These are phyloP conservation scores for Petrea volubilis DNA, from an alignment of 257 asterid genomes.

Conservation along the genomic window DNA sequence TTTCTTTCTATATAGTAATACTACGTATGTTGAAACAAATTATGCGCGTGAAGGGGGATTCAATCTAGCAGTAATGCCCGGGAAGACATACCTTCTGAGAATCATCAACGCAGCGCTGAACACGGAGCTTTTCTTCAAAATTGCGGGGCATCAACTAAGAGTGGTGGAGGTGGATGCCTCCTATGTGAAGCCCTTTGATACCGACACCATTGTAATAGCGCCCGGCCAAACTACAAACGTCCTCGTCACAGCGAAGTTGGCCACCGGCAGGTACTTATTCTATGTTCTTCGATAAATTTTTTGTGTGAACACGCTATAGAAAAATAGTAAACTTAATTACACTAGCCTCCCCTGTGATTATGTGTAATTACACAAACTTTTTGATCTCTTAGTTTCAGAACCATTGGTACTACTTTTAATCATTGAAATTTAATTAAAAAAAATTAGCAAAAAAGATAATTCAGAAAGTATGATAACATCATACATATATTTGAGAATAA, in stretches of 20 bases:
- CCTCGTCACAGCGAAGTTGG: constrained; percentile 32
- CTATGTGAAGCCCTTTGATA: constrained; percentile 40
- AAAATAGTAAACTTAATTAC: no score
- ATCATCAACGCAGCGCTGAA: constrained; percentile 35
- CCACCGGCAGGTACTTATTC: constrained; percentile 28
- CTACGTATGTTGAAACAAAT: neutral
- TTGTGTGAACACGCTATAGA: no score
- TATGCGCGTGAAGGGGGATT: constrained; percentile 21
- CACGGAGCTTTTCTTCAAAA: constrained; percentile 35
- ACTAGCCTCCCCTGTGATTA: no score
- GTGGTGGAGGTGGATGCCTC: constrained; percentile 42
- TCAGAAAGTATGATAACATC: no score
- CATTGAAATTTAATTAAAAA: no score
- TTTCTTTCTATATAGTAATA: no score
- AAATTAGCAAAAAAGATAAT: no score
- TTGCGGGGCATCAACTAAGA: constrained; percentile 28
- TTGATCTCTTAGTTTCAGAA: no score
- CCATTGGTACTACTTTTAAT: no score
- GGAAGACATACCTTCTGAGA: constrained; percentile 29
- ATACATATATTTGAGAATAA: no score
- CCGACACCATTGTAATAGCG: constrained; percentile 36
- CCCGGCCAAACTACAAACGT: constrained; percentile 62
- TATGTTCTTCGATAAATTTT: no score
- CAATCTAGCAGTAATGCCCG: neutral
- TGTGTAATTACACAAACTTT: no score